phyloP scores from a whole-genome alignment of 257 asterid species.

The Ehretia macrophylla region DNA sequence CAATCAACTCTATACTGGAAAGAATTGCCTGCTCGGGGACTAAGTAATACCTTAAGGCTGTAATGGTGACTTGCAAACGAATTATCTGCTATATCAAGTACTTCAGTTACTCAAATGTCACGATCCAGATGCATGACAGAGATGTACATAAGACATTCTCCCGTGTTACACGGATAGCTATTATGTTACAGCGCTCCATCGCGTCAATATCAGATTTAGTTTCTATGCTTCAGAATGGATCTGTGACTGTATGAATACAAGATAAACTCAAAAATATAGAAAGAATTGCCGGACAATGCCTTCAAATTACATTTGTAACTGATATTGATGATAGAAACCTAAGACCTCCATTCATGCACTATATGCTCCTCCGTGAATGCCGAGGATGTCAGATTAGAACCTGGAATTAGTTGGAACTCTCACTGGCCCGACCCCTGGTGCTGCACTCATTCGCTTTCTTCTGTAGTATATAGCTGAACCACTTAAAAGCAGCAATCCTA shows the following conservation, averaged over 20 bases:
- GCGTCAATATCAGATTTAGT: not conserved
- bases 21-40: too few species aligned
- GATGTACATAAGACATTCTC: too few species aligned
- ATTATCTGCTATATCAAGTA: too few species aligned
- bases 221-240: not conserved
- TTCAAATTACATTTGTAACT: too few species aligned
- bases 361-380: not conserved
- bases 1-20: too few species aligned
- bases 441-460: slow-evolving; percentile 42
- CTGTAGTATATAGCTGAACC: slow-evolving; percentile 74
- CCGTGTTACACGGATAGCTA: not conserved
- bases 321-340: not conserved
- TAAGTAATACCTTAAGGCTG: too few species aligned
- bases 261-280: not conserved
- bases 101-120: too few species aligned
- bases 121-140: too few species aligned
- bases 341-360: not conserved
- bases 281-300: not conserved
- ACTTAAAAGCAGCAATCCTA: slow-evolving; percentile 62
- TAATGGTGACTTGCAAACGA: too few species aligned
- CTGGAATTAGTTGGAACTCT: slow-evolving; percentile 72
- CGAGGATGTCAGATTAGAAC: slow-evolving; percentile 30
- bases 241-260: not conserved
- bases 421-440: slow-evolving; percentile 45
- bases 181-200: not conserved